Conservation (phyloP, 495 filamentous ascomycete genomes). For the Penicillium ochrochloron region DNA sequence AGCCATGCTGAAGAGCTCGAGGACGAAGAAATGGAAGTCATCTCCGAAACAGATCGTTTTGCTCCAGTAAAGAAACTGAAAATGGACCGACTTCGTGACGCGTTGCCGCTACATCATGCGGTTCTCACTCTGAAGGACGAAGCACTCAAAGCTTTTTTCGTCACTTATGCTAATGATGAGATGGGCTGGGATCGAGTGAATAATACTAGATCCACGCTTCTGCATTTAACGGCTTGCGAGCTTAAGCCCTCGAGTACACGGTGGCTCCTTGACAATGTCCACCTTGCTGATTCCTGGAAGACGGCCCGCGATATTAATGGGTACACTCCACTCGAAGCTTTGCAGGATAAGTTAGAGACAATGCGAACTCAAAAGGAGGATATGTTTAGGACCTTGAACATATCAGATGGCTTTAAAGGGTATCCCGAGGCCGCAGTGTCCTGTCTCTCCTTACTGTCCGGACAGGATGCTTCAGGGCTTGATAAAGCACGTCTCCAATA, state of each 20-base stretch:
- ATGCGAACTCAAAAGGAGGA: too few relatives aligned
- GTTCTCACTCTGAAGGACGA: constrained; percentile 25
- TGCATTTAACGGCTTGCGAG: constrained; percentile 32
- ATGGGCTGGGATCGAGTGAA: constrained; percentile 25
- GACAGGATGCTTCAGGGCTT: too few relatives aligned
- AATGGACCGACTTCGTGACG: constrained; percentile 22
- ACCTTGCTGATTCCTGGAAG: too few relatives aligned
- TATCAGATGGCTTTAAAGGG: too few relatives aligned
- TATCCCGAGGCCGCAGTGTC: too few relatives aligned
- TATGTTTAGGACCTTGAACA: too few relatives aligned
- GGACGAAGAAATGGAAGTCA: constrained; percentile 17
- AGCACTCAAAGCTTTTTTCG: constrained; percentile 26
- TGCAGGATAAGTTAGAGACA: too few relatives aligned
- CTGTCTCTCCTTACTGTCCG: too few relatives aligned
- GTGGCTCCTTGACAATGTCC: constrained; percentile 33
- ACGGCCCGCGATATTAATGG: too few relatives aligned
- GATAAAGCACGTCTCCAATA: too few relatives aligned
- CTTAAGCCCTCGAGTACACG: constrained; percentile 30
- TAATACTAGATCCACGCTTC: constrained; percentile 28
- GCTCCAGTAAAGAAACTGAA: constrained; percentile 19
- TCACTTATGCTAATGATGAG: constrained; percentile 17
- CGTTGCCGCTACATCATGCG: constrained; percentile 19
- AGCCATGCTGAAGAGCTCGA: constrained; percentile 23
- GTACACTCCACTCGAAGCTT: too few relatives aligned
- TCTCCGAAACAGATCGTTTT: constrained; percentile 11